Evolutionary conservation across 106 monocot genomes (phyloP).

Genomic region (Phalaenopsis equestris): DNA sequence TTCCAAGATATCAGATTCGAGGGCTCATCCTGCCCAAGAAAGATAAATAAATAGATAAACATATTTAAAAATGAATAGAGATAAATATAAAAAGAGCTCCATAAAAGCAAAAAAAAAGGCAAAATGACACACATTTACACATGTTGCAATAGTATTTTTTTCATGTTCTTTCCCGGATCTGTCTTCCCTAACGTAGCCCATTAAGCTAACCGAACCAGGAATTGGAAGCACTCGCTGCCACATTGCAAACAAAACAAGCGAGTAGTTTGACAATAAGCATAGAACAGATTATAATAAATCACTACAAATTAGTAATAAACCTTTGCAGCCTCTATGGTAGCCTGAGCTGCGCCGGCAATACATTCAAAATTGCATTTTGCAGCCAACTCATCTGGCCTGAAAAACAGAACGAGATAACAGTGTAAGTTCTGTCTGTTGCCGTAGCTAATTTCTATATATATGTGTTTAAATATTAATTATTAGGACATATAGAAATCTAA

Average conservation of each 20-base stretch:
- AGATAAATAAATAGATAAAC: no score
- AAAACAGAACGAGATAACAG: not conserved
- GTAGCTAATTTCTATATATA: not conserved
- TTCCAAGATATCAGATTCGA: no score
- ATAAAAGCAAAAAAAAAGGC: not conserved
- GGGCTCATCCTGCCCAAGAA: no score
- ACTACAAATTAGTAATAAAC: slow-evolving; percentile 21
- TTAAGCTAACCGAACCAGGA: slow-evolving; percentile 92
- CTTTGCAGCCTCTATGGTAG: slow-evolving; percentile 94
- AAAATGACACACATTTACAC: slow-evolving; percentile 58
- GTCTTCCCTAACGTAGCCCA: slow-evolving; percentile 92
- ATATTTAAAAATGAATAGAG: no score
- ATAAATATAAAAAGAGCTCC: no score
- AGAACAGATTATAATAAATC: not conserved
- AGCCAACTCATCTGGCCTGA: slow-evolving; percentile 80
- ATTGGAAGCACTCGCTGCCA: slow-evolving; percentile 94
- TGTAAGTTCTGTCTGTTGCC: not conserved
- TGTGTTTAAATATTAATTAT: not conserved
- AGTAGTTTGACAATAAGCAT: not conserved
- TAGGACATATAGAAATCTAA: not conserved
- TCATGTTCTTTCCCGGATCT: slow-evolving; percentile 95
- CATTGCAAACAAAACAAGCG: slow-evolving; percentile 4
- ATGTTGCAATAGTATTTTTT: slow-evolving; percentile 54
- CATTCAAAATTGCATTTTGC: slow-evolving; percentile 69
- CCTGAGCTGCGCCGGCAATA: slow-evolving; percentile 96